A percentile compares a stretch with the other conserved stretches of the same genome.
Evolutionary conservation across 805 yeast genomes (phyloP).

Genomic region (Zygosaccharomyces bailii): DNA sequence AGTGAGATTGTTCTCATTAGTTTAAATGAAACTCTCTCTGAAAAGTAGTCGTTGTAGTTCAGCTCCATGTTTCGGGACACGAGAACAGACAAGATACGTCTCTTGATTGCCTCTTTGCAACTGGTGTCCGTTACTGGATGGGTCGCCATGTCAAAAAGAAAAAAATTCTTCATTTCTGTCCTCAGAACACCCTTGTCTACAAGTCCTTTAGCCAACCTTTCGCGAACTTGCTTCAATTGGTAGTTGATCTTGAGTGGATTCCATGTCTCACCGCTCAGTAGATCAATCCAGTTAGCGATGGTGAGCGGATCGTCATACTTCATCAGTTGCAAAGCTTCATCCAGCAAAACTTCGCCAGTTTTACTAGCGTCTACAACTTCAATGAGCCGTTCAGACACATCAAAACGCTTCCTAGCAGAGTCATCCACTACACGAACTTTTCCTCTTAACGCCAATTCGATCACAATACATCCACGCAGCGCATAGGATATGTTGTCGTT

Average conservation of each 20-base stretch:
- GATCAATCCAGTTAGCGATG: constrained; percentile 89
- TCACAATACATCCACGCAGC: constrained; percentile 84
- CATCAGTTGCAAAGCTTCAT: constrained; percentile 89
- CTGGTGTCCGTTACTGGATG: constrained; percentile 89
- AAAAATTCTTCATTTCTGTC: constrained; percentile 92
- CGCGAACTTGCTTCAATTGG: constrained; percentile 96
- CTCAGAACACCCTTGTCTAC: constrained; percentile 96
- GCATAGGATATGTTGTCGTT: constrained; percentile 97
- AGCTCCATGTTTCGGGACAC: constrained; percentile 66
- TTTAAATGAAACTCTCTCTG: constrained; percentile 62
- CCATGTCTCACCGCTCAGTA: constrained; percentile 96
- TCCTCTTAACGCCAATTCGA: constrained; percentile 89
- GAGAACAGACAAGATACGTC: constrained; percentile 66
- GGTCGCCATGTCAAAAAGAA: constrained; percentile 96
- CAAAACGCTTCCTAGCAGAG: constrained; percentile 85
- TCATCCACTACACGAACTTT: constrained; percentile 87
- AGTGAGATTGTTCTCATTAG: constrained; percentile 75
- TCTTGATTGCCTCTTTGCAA: constrained; percentile 76
- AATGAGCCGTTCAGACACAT: constrained; percentile 78
- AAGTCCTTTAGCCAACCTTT: constrained; percentile 90
- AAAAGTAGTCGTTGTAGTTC: constrained; percentile 60
- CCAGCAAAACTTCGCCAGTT: constrained; percentile 93
- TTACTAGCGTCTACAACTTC: constrained; percentile 82
- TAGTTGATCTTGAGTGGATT: constrained; percentile 89
- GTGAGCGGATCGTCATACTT: constrained; percentile 76